Evolutionary conservation across 345 rosid species (phyloP).

Genomic region (Acer campestre): DNA sequence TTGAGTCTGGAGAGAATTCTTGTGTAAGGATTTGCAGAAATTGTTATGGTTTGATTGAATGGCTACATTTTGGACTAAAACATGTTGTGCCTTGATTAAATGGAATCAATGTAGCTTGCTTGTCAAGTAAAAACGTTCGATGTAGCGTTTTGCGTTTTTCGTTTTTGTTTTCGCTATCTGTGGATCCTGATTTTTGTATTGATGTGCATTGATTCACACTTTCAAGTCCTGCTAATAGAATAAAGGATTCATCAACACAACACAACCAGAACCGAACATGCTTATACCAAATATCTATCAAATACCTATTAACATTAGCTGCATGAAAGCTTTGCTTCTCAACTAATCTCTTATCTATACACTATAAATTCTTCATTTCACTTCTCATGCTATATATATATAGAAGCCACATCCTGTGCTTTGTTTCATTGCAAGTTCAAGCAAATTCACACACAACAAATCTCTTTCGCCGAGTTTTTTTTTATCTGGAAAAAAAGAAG

Average conservation of each 20-base stretch:
- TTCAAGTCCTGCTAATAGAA: neutral
- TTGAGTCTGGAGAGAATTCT: neutral
- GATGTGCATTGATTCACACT: neutral
- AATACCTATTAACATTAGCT: slow-evolving; percentile 23
- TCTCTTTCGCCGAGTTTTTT: neutral
- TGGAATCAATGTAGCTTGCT: neutral
- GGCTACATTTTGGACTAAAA: neutral
- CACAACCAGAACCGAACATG: slow-evolving; percentile 10
- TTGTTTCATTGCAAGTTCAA: slow-evolving; percentile 19
- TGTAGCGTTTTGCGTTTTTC: neutral
- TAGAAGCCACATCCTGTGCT: slow-evolving; percentile 7
- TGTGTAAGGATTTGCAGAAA: neutral
- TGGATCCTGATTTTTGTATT: neutral
- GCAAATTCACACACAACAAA: slow-evolving; percentile 6
- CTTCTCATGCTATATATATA: slow-evolving; percentile 30
- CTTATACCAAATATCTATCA: slow-evolving; percentile 55
- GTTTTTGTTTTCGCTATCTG: neutral
- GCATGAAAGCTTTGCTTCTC: slow-evolving; percentile 46
- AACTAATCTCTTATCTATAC: slow-evolving; percentile 34
- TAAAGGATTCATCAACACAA: neutral
- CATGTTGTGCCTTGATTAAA: neutral
- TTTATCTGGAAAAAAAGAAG: slow-evolving; percentile 5
- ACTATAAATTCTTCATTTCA: slow-evolving; percentile 14
- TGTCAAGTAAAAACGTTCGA: neutral
- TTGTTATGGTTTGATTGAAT: neutral